Evolutionary conservation across 441 rosid species (phyloP).

Genomic region (Gossypium gossypioides): DNA sequence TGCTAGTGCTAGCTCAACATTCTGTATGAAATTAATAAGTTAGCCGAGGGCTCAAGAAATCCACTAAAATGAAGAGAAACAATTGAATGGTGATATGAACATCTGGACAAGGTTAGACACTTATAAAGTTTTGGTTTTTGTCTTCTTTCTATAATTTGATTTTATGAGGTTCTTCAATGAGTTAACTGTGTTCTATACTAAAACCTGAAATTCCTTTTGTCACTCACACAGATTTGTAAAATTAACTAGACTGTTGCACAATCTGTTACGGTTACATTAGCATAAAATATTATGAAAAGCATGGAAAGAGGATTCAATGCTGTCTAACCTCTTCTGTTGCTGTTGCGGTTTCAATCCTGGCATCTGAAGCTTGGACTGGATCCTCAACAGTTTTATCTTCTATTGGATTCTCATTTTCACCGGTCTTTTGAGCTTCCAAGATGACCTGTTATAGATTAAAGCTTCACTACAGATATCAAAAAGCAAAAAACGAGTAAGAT

Average conservation of each 20-base stretch:
- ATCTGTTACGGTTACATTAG: background rate
- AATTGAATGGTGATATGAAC: background rate
- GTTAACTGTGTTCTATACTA: background rate
- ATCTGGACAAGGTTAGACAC: background rate
- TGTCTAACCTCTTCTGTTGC: conserved; percentile 32
- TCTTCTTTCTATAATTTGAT: background rate
- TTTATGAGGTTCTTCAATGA: background rate
- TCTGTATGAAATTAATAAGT: conserved; percentile 23
- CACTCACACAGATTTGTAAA: background rate
- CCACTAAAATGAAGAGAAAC: background rate
- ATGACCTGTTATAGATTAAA: conserved; percentile 15
- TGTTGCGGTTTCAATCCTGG: conserved; percentile 19
- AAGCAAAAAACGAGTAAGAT: background rate
- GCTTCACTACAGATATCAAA: conserved; percentile 3
- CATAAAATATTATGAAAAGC: background rate
- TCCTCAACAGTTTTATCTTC: conserved; percentile 16
- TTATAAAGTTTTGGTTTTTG: background rate
- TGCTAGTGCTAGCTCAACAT: conserved; percentile 8
- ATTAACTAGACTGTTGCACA: background rate
- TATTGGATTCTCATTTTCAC: conserved; percentile 16
- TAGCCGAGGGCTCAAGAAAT: conserved; percentile 13
- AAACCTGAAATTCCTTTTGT: background rate
- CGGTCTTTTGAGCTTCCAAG: conserved; percentile 12
- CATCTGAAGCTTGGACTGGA: conserved; percentile 14
- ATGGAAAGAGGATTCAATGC: background rate